Evolutionary conservation across 169 alveolate genomes (phyloP).

Genomic region (Plasmodium coatneyi): DNA sequence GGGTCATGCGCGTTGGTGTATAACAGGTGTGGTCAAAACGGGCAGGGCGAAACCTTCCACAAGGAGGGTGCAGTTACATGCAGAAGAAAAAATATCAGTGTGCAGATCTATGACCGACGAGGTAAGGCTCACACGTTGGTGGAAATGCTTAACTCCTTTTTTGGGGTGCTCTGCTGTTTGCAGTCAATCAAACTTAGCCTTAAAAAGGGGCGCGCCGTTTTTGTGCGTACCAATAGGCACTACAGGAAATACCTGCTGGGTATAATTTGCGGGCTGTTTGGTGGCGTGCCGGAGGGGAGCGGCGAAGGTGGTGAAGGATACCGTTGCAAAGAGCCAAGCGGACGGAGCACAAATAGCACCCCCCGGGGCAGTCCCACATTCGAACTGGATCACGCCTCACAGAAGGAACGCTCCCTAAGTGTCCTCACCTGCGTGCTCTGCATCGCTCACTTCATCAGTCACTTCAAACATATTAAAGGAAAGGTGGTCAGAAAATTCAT

Average conservation of each 20-base stretch:
- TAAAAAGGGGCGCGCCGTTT: constrained; percentile 20
- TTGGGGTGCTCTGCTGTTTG: constrained; percentile 28
- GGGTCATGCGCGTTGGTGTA: constrained; percentile 23
- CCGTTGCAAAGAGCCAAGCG: neutral
- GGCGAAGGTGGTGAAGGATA: neutral
- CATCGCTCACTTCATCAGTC: constrained; percentile 33
- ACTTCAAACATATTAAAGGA: constrained; percentile 55
- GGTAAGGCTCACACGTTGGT: constrained; percentile 11
- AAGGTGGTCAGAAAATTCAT: constrained; percentile 14
- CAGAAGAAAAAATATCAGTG: neutral
- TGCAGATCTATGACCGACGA: constrained; percentile 1
- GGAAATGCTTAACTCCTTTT: constrained; percentile 42
- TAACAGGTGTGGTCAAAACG: neutral
- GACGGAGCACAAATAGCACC: neutral
- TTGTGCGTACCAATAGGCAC: constrained; percentile 15
- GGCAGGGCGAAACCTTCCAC: neutral
- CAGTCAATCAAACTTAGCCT: constrained; percentile 19
- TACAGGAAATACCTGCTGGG: constrained; percentile 38
- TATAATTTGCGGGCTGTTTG: constrained; percentile 35
- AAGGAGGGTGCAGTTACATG: neutral
- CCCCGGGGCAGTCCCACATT: neutral
- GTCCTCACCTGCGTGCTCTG: constrained; percentile 59
- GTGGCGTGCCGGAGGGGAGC: neutral
- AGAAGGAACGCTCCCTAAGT: constrained; percentile 4
- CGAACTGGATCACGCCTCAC: neutral